Base-by-base conservation (phyloP, 208 protist genomes). In the Trypanosoma theileri region DNA sequence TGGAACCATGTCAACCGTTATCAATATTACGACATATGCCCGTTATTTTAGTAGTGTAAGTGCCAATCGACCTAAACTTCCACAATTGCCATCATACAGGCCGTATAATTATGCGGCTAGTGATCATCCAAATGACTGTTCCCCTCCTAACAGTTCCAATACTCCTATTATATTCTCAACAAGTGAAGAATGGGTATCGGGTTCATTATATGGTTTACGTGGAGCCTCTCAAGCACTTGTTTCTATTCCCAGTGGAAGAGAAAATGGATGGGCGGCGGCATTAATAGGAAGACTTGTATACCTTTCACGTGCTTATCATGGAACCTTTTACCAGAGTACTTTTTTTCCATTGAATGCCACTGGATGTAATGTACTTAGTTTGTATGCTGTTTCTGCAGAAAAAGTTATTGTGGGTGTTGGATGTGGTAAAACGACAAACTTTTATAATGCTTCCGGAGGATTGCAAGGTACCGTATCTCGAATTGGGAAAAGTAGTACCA, bases 51-150 rank as follows among this genome's bases (percentile, higher is more conserved):
- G 16, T 35, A 52, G n/a, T 12, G 59, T 73, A 12, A 50, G 28
- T 8, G 13, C 61, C 14, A 62, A 66, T 41, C 50, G 57, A 26
- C 59, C 57, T 3, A 40, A 35, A 19, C 6, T 26, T 4, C 22
- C 13, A 45, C 21, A 46, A 12, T 13, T 31, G 19, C 31, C 24
- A 21, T 42, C 59, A 19, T 73, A 57, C 46, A 59, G 42, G 19
- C 50, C 68, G 7, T 73, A 73, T 26, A 73, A 56, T 48, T 73
- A 73, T 26, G 17, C 13, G 9, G 21, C 46, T n/a, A 48, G 11
- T 53, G 61, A 67, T 54, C 7, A 9, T 11, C 68, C 68, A n/a
- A 66, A 66, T 66, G 55, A 61, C 21, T 73, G 68, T 44, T 24
- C 11, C n/a, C 24, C 12, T 53, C 67, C 67, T 53, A n/a, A 28